phyloP scores from a whole-genome alignment of 2,329 filamentous ascomycete species.

The Didymella glomerata region DNA sequence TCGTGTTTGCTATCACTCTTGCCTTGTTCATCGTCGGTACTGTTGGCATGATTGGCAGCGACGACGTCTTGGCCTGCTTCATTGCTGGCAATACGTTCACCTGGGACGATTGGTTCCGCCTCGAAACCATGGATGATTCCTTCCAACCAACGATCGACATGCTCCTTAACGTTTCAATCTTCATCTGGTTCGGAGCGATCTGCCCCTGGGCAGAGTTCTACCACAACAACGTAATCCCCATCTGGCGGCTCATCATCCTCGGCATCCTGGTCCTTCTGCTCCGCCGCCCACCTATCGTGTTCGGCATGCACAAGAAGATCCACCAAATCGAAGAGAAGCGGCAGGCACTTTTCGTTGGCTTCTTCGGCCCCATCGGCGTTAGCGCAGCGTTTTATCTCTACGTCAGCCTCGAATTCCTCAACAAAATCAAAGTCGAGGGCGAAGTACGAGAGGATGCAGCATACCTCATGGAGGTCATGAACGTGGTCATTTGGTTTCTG shows the following conservation, averaged over 20 bases:
- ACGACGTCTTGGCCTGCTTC: conserved; percentile 91
- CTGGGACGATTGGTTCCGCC: conserved; percentile 88
- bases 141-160: conserved; percentile 96
- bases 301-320: conserved; percentile 76
- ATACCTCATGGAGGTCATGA: conserved; percentile 70
- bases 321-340: conserved; percentile 77
- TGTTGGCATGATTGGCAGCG: conserved; percentile 84
- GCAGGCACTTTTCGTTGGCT: conserved; percentile 86
- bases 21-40: conserved; percentile 88
- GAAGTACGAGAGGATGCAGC: conserved; percentile 70
- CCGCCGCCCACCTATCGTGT: conserved; percentile 78
- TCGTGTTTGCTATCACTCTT: conserved; percentile 85
- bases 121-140: conserved; percentile 88
- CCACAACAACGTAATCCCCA: conserved; percentile 72
- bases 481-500: conserved; percentile 85
- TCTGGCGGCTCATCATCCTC: conserved; percentile 75
- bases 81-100: conserved; percentile 91
- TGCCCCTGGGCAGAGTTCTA: conserved; percentile 81
- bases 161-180: conserved; percentile 87
- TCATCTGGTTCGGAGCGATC: conserved; percentile 78
- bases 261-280: conserved; percentile 80
- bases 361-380: conserved; percentile 92
- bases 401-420: conserved; percentile 78
- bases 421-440: conserved; percentile 65
- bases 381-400: conserved; percentile 92